These are phyloP conservation scores for Alternaria sp. DNA, from an alignment of 2,329 filamentous ascomycete genomes.

Conservation along the genomic window DNA sequence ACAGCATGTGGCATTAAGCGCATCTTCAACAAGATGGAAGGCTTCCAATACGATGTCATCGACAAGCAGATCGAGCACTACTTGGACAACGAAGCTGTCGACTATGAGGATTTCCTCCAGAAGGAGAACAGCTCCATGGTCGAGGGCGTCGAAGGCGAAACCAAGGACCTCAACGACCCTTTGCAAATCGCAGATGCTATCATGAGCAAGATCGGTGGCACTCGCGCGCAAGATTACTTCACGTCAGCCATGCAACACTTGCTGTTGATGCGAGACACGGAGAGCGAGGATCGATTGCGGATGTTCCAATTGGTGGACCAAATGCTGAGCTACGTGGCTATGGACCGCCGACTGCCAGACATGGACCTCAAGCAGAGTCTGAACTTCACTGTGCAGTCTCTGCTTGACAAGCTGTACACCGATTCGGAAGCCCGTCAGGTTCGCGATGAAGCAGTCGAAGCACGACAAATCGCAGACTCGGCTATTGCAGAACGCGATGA, in stretches of 20 bases:
- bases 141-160: conserved; percentile 82
- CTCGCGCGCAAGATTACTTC: conserved; percentile 92
- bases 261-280: conserved; percentile 87
- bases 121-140: conserved; percentile 88
- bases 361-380: conserved; percentile 98
- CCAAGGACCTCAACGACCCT: conserved; percentile 91
- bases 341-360: conserved; percentile 93
- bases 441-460: conserved; percentile 88
- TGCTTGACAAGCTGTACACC: conserved; percentile 94
- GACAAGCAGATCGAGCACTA: conserved; percentile 98
- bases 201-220: conserved; percentile 80
- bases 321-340: conserved; percentile 99
- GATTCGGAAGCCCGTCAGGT: conserved; percentile 93
- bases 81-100: conserved; percentile 91
- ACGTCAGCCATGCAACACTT: conserved; percentile 94
- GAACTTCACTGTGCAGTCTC: conserved; percentile 94
- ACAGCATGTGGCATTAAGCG: conserved; percentile 94
- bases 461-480: conserved; percentile 90
- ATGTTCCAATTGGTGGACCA: conserved; percentile 98
- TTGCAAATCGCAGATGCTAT: conserved; percentile 94
- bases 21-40: conserved; percentile 95
- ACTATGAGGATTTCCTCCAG: conserved; percentile 97
- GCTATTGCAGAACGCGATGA: conserved; percentile 97
- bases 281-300: conserved; percentile 86
- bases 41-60: conserved; percentile 96